phyloP scores from a whole-genome alignment of 2,329 filamentous ascomycete species.

The Aspergillus transmontanensis region DNA sequence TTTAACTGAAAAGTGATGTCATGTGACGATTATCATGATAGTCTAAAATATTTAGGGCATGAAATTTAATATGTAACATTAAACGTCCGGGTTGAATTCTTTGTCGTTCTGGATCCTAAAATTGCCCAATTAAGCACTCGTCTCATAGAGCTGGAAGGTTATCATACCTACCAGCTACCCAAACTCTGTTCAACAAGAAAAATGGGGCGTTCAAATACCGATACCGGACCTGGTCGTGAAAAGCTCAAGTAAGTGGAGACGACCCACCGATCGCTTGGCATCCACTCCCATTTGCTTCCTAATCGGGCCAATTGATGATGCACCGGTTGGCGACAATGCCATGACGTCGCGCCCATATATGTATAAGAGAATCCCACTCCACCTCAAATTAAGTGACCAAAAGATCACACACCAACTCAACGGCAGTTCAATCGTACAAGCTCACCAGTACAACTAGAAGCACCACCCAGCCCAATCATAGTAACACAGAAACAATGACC shows the following conservation, averaged over 20 bases:
- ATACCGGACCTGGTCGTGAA: background rate
- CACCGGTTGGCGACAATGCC: background rate
- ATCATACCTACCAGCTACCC: background rate
- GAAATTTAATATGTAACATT: constrained; percentile 5
- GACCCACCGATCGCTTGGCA: background rate
- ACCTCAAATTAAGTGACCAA: background rate
- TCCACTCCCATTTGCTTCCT: background rate
- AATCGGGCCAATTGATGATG: background rate
- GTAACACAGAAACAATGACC: background rate
- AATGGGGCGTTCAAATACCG: background rate
- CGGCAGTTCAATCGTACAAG: no score
- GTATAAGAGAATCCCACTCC: background rate
- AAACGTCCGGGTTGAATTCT: background rate
- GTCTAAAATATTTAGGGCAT: background rate
- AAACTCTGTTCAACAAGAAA: background rate
- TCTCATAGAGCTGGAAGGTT: background rate
- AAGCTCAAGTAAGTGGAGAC: background rate
- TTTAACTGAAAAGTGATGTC: background rate
- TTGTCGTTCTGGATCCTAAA: background rate
- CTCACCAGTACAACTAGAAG: no score
- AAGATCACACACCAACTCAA: no score
- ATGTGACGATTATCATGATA: constrained; percentile 4
- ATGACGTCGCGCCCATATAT: background rate
- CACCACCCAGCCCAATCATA: background rate
- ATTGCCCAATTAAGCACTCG: background rate